Conservation (phyloP, 2,329 filamentous ascomycete genomes). For the Eutypa lata region DNA sequence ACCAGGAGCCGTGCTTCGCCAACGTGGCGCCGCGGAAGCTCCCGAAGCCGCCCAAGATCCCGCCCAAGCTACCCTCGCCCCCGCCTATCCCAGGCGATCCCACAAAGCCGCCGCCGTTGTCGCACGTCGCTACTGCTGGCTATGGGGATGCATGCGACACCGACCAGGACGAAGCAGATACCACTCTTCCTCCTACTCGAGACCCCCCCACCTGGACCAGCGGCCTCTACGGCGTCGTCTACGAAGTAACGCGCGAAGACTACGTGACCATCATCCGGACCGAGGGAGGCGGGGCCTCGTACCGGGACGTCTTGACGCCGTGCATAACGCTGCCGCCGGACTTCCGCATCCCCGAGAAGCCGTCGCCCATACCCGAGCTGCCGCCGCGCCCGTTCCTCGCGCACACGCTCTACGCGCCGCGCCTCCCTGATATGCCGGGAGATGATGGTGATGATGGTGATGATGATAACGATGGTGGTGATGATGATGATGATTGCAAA, state of each 20-base stretch:
- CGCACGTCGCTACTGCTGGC: too few species aligned
- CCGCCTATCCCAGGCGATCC: conserved; percentile 19
- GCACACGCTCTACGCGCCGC: conserved; percentile 77
- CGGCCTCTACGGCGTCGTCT: conserved; percentile 87
- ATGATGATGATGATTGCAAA: conserved; percentile 35
- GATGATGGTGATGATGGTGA: conserved; percentile 14
- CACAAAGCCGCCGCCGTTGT: conserved; percentile 23
- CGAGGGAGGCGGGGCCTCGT: conserved; percentile 83
- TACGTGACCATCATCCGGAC: conserved; percentile 85
- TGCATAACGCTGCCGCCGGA: conserved; percentile 67
- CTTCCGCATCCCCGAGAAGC: conserved; percentile 60
- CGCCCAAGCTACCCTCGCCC: not conserved
- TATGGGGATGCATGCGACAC: too few species aligned
- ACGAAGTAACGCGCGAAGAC: conserved; percentile 83
- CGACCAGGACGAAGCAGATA: too few species aligned
- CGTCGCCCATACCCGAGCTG: conserved; percentile 44
- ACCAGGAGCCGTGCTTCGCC: conserved; percentile 87
- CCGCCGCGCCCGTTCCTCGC: conserved; percentile 67
- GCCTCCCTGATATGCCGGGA: conserved; percentile 33
- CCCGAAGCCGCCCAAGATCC: conserved; percentile 18
- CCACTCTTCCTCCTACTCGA: not conserved
- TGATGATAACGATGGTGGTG: conserved; percentile 13
- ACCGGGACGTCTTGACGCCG: conserved; percentile 76
- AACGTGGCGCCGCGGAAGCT: conserved; percentile 66
- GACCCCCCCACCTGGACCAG: conserved; percentile 67